Conservation (phyloP, 257 asterid genomes). For the Paraleonurus japonicus region DNA sequence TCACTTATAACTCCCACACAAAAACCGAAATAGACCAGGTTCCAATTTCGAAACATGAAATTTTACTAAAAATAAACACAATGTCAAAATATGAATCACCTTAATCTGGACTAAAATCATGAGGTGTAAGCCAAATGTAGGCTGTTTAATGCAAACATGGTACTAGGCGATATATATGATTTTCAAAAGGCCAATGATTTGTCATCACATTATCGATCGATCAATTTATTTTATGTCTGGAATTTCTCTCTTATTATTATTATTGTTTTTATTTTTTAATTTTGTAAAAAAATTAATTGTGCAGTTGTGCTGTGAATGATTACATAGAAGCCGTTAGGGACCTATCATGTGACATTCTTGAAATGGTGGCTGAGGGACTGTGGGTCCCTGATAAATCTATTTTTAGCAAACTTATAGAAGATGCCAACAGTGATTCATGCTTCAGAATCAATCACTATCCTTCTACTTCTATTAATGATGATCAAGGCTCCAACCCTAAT, state of each 20-base stretch:
- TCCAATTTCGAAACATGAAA: background rate
- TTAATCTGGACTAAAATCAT: background rate
- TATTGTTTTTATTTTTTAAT: background rate
- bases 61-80: background rate
- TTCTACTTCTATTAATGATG: slow-evolving; percentile 30
- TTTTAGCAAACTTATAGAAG: slow-evolving; percentile 51
- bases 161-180: background rate
- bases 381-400: slow-evolving; percentile 35
- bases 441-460: slow-evolving; percentile 79
- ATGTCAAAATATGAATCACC: background rate
- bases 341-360: slow-evolving; percentile 62
- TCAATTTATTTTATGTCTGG: too few species aligned
- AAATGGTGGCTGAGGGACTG: slow-evolving; percentile 58
- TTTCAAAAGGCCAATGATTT: background rate
- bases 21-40: background rate
- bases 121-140: background rate
- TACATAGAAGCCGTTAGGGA: slow-evolving; percentile 55
- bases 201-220: background rate
- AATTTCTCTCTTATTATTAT: background rate
- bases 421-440: slow-evolving; percentile 67
- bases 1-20: slow-evolving; percentile 21
- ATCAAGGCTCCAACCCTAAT: background rate
- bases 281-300: too few species aligned
- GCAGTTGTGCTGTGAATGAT: slow-evolving; percentile 38
- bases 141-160: background rate